These are phyloP conservation scores for Aspergillus nanangensis DNA, from an alignment of 495 filamentous ascomycete genomes.

Conservation along the genomic window DNA sequence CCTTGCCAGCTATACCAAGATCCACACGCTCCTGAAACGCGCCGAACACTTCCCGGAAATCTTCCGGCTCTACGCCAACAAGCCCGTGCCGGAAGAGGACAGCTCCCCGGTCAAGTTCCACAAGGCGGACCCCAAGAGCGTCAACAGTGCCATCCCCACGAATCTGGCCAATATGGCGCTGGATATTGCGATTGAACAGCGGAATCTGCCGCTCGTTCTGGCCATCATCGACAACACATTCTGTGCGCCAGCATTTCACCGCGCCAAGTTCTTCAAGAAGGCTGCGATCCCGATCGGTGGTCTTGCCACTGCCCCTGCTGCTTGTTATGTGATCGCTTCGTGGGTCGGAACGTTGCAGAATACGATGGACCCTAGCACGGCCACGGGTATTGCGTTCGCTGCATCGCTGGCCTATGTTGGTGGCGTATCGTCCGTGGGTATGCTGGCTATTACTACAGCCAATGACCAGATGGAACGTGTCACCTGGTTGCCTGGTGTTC, in stretches of 20 bases:
- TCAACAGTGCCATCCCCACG: slow-evolving; percentile 66
- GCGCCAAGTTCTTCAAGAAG: slow-evolving; percentile 57
- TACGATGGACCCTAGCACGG: slow-evolving; percentile 63
- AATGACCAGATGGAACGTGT: slow-evolving; percentile 96
- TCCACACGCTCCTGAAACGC: slow-evolving; percentile 65
- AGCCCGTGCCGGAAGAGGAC: slow-evolving; percentile 64
- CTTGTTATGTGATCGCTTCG: slow-evolving; percentile 62
- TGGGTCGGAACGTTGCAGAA: slow-evolving; percentile 54
- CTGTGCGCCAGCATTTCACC: slow-evolving; percentile 64
- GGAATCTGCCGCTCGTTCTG: slow-evolving; percentile 70
- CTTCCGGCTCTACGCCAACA: slow-evolving; percentile 78
- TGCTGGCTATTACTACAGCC: slow-evolving; percentile 76
- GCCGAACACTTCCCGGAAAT: slow-evolving; percentile 72
- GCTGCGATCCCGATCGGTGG: slow-evolving; percentile 47
- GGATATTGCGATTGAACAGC: slow-evolving; percentile 67
- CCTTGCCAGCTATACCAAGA: slow-evolving; percentile 64
- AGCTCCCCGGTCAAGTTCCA: slow-evolving; percentile 55
- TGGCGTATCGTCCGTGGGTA: slow-evolving; percentile 70
- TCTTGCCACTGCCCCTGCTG: slow-evolving; percentile 58
- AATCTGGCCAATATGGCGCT: slow-evolving; percentile 66
- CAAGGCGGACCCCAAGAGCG: slow-evolving; percentile 59
- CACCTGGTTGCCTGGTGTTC: slow-evolving; percentile 76
- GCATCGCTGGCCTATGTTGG: slow-evolving; percentile 78
- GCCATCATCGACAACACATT: slow-evolving; percentile 78
- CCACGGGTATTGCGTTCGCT: slow-evolving; percentile 73